Evolutionary conservation across 2,329 filamentous ascomycete genomes (phyloP), one percentile per base, ranked within the genome.

Genomic region (Ilyonectria sp.): DNA sequence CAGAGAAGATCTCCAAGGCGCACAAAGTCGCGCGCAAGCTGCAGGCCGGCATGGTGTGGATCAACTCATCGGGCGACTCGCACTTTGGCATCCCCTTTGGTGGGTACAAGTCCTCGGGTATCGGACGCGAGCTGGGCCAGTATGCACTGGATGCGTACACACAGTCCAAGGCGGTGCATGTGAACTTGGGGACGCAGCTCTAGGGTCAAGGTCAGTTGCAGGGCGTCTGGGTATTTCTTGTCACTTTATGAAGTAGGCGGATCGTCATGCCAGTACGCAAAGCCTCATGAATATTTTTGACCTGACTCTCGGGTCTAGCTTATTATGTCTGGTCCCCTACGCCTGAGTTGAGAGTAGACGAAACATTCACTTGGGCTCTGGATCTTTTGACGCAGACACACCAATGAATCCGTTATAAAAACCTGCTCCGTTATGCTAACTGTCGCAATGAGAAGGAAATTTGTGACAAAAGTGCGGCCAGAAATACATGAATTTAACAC

Each of bases 21-120:
- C 76, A 78, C 60, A 75, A 67, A 63, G 72, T 79, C 11, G 76
- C 83, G 54, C 83, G 83, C 63, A 86, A 83, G 44, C 83, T 89
- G 46, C 84, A 89, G 76, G 82, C 85, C 7, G 86, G 86, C 50
- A 79, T 78, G 73, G 75, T 79, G 40, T 79, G 74, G 67, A 75
- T 80, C 65, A 80, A 80, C 64, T 70, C 67, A 11, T 69, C 70
- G 2, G 53, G 55, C n/a, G 67, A 64, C 37, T 19, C 66, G 17
- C 62, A 73, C 50, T 56, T 60, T 50, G 64, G 65, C 33, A 66
- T 74, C 23, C 71, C 72, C 2, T 75, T 75, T 60, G 70, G 73
- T 1, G 73, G 73, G 6, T 65, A 56, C 50, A 65, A 56, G 50
- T 55, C 40, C 2, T 60, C 56, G 5, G 63, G 57, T 6, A 50